Evolutionary conservation across 192 early-diverging fungal genomes (phyloP), one percentile per base, ranked within the genome.

Genomic region (Podila minutissima): DNA sequence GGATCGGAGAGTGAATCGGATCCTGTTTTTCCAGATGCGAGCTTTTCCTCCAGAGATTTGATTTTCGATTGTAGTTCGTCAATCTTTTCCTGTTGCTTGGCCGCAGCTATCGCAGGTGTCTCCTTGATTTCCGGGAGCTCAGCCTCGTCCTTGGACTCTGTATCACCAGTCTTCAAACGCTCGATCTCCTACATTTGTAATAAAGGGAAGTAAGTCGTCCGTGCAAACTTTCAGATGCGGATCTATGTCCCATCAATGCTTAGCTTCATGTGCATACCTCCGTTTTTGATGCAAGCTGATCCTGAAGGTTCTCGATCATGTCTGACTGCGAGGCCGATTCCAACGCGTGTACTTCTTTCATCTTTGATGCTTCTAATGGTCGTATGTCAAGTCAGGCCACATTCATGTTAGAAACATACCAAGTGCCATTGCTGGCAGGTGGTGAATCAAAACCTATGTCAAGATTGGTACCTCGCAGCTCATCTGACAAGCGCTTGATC

Each of bases 231-330:
- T 3, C 29, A 32, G 24, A 24, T 19, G 51, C 49, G 22, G 46
- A 22, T 33, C 38, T 41, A 49, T n/a, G 11, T 10, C 9, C 33
- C 11, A 29, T 4, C 13, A 9, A 22, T 33, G 53, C 17, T 48
- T 59, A n/a, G 5, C 28, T 62, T 32, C 22, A 28, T 41, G 38
- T 7, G 38, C 10, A 17, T 76, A 84, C 83, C 76, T 81, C 37
- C 41, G 76, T 59, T 35, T 75, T 74, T 12, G 73, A 17, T 0
- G 66, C 67, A 41, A 84, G 70, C 46, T 81, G 76, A 4, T 81
- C 74, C 61, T 75, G 75, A 35, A 84, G 65, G 15, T 75, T 78
- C 35, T 84, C 83, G 29, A 84, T 84, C 62, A 81, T 67, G 48
- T 84, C 73, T 32, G 83, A 71, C 38, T 84, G 83, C 5, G 83